Evolutionary conservation across 2,329 filamentous ascomycete species (phyloP).

Genomic region (Ophidiomyces ophidiicola): DNA sequence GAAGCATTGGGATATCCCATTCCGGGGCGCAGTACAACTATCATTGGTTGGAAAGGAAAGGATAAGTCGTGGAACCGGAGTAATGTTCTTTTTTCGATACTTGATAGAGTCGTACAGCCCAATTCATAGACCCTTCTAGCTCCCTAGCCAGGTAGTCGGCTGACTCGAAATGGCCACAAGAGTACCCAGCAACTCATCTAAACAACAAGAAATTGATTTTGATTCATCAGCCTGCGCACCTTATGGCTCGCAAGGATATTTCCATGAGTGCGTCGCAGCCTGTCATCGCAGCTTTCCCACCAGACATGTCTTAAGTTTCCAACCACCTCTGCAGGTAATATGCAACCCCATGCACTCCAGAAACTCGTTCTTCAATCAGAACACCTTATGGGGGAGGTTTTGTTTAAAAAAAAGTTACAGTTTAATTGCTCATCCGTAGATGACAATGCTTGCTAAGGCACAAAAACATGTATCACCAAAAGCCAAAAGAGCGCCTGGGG

Average conservation of each 20-base stretch:
- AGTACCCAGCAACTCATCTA: no score
- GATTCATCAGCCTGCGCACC: no score
- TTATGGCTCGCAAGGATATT: not conserved
- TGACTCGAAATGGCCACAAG: no score
- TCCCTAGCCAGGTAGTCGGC: no score
- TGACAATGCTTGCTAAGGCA: conserved; percentile 5
- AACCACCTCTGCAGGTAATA: not conserved
- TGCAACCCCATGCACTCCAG: not conserved
- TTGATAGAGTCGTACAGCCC: no score
- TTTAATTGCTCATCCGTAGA: conserved; percentile 2
- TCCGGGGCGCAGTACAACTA: not conserved
- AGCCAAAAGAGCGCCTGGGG: not conserved
- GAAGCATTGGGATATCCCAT: not conserved
- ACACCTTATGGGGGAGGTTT: no score
- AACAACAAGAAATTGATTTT: no score
- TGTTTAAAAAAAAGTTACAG: not conserved
- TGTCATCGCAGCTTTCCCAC: not conserved
- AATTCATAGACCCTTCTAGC: no score
- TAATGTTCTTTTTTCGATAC: not conserved
- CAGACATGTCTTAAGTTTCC: not conserved
- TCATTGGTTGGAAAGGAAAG: conserved; percentile 3
- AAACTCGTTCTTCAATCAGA: conserved; percentile 1
- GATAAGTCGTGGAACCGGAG: not conserved
- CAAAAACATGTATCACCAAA: not conserved
- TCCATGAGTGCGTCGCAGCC: not conserved